These are phyloP conservation scores for Metschnikowia kofuensis DNA, from an alignment of 805 yeast genomes.

Conservation along the genomic window DNA sequence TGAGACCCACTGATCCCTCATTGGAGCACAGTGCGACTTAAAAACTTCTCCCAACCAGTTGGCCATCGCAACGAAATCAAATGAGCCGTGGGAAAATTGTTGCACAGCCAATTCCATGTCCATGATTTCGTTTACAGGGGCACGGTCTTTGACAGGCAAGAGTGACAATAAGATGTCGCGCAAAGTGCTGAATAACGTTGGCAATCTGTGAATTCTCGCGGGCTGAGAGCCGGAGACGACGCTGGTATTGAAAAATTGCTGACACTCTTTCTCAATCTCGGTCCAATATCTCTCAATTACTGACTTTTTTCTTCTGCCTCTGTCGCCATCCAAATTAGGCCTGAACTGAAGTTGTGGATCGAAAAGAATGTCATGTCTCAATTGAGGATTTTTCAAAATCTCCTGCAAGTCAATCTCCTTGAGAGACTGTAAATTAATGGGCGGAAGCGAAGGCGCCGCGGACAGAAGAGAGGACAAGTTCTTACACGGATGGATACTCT, in stretches of 20 bases:
- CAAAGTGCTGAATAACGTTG: slow-evolving; percentile 72
- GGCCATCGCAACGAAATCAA: slow-evolving; percentile 68
- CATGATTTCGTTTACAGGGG: slow-evolving; percentile 63
- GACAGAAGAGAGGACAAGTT: slow-evolving; percentile 2
- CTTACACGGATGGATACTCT: slow-evolving; percentile 4
- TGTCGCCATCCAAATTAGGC: slow-evolving; percentile 87
- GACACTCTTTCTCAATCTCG: slow-evolving; percentile 68
- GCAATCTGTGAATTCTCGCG: slow-evolving; percentile 45
- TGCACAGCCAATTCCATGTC: slow-evolving; percentile 76
- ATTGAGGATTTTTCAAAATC: slow-evolving; percentile 85
- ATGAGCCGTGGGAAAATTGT: slow-evolving; percentile 67
- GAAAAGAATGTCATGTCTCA: slow-evolving; percentile 88
- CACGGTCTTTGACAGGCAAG: slow-evolving; percentile 73
- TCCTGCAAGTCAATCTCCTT: slow-evolving; percentile 86
- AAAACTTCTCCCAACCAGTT: slow-evolving; percentile 74
- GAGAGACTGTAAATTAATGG: slow-evolving; percentile 75
- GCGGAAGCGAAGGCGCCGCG: slow-evolving; percentile 58
- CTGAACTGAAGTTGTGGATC: slow-evolving; percentile 91
- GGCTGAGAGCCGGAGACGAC: slow-evolving; percentile 14
- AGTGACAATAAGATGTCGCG: slow-evolving; percentile 71
- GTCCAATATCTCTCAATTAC: slow-evolving; percentile 83
- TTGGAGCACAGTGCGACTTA: slow-evolving; percentile 92
- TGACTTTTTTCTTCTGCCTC: slow-evolving; percentile 74
- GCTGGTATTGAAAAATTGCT: slow-evolving; percentile 31
- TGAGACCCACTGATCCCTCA: slow-evolving; percentile 88